Percentiles rank a stretch among this genome's conserved stretches.
phyloP scores from a whole-genome alignment of 352 stramenopile species.

The Phytophthora aleatoria region DNA sequence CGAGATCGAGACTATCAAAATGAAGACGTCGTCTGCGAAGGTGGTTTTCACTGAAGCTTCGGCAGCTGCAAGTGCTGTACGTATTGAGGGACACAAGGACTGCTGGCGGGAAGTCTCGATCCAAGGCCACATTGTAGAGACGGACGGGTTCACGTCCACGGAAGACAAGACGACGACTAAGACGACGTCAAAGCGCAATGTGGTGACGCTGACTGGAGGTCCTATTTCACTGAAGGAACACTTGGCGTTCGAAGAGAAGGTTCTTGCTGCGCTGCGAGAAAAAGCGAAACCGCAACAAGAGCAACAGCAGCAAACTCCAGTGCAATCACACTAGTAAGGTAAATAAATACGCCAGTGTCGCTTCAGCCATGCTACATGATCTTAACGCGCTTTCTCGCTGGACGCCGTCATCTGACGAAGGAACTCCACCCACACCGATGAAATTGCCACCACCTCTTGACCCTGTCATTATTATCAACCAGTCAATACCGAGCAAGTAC shows the following conservation, averaged over 20 bases:
- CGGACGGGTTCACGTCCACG: slow-evolving; percentile 41
- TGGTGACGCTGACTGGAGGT: slow-evolving; percentile 42
- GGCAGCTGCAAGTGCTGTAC: slow-evolving; percentile 61
- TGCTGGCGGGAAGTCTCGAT: slow-evolving; percentile 77
- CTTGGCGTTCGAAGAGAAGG: slow-evolving; percentile 55
- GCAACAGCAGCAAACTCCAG: slow-evolving; percentile 21
- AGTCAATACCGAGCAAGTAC: not conserved
- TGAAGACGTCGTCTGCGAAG: slow-evolving; percentile 74
- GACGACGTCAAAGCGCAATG: slow-evolving; percentile 14
- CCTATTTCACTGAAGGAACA: slow-evolving; percentile 61
- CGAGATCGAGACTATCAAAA: slow-evolving; percentile 67
- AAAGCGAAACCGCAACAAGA: slow-evolving; percentile 43
- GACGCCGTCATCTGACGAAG: slow-evolving; percentile 58
- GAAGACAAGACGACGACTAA: slow-evolving; percentile 25
- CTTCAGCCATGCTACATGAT: not conserved
- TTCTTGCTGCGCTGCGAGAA: slow-evolving; percentile 55
- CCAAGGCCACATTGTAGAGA: slow-evolving; percentile 74
- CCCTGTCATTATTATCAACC: slow-evolving; percentile 38
- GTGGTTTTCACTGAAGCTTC: slow-evolving; percentile 56
- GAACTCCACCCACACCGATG: slow-evolving; percentile 73
- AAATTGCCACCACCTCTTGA: slow-evolving; percentile 76
- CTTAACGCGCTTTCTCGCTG: slow-evolving; percentile 46
- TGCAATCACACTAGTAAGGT: slow-evolving; percentile 20
- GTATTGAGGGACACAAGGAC: slow-evolving; percentile 70
- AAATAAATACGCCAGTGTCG: slow-evolving; percentile 23